Conservation (phyloP, 1,139 yeast species). For the Meyerozyma sp. region DNA sequence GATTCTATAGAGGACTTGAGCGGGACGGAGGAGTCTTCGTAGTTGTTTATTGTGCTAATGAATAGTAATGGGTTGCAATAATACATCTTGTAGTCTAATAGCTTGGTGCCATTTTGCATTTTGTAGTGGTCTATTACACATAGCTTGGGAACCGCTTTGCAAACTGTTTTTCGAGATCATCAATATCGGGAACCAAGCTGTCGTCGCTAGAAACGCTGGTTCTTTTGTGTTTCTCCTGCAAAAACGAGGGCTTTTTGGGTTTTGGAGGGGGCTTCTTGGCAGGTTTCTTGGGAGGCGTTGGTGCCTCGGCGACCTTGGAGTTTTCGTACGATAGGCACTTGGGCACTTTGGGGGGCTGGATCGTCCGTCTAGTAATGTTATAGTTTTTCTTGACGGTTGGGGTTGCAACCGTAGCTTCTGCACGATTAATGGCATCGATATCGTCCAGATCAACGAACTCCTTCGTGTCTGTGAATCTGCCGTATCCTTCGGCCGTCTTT, state of each 20-base stretch:
- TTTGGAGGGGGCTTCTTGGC: conserved; percentile 52
- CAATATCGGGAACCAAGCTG: conserved; percentile 45
- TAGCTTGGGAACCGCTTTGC: conserved; percentile 53
- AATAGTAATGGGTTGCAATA: neutral
- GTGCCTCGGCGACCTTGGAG: neutral
- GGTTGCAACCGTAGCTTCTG: conserved; percentile 1
- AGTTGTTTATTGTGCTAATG: neutral
- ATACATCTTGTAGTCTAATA: no score
- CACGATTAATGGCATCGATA: conserved; percentile 31
- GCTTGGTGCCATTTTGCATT: neutral
- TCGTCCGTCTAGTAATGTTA: neutral
- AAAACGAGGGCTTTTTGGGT: conserved; percentile 54
- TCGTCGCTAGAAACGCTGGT: conserved; percentile 37
- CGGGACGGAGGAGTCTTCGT: conserved; percentile 13
- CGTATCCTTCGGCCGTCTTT: conserved; percentile 73
- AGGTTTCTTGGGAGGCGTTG: neutral
- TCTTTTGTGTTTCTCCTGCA: conserved; percentile 30
- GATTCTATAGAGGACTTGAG: conserved; percentile 62
- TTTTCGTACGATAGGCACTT: neutral
- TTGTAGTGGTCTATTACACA: conserved; percentile 17
- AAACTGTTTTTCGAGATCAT: conserved; percentile 51
- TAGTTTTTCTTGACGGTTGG: neutral
- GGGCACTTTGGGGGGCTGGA: neutral
- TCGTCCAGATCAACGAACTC: conserved; percentile 26
- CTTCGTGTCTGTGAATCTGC: conserved; percentile 54